These are phyloP conservation scores for Butyriboletus loyo DNA, from an alignment of 768 basidiomycete species.

Conservation along the genomic window DNA sequence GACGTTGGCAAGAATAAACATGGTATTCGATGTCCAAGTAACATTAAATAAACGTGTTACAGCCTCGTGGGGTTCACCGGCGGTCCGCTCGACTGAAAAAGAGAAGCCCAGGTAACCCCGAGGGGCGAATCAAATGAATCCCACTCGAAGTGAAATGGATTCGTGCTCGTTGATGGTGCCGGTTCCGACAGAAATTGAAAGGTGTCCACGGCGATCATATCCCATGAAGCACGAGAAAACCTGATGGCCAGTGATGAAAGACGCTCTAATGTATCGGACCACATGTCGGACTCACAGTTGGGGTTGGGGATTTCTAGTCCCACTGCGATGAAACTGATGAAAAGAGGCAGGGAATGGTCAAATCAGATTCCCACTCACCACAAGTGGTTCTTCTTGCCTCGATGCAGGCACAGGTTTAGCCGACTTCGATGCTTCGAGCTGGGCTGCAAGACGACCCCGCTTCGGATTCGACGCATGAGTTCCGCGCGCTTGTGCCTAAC, in stretches of 20 bases:
- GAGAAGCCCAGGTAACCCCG: slow-evolving; percentile 28
- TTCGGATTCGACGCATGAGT: slow-evolving; percentile 44
- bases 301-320: slow-evolving; percentile 33
- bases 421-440: slow-evolving; percentile 40
- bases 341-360: slow-evolving; percentile 21
- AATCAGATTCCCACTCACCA: slow-evolving; percentile 38
- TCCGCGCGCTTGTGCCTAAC: slow-evolving; percentile 42
- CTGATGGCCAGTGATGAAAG: slow-evolving; percentile 30
- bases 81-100: slow-evolving; percentile 19
- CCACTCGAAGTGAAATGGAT: slow-evolving; percentile 20
- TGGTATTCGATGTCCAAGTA: slow-evolving; percentile 19
- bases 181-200: slow-evolving; percentile 34
- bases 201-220: slow-evolving; percentile 30
- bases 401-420: slow-evolving; percentile 36
- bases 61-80: slow-evolving; percentile 29
- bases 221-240: slow-evolving; percentile 33
- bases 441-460: slow-evolving; percentile 41
- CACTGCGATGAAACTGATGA: slow-evolving; percentile 37
- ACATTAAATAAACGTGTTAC: slow-evolving; percentile 34
- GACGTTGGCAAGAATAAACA: slow-evolving; percentile 7
- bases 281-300: slow-evolving; percentile 24
- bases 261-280: slow-evolving; percentile 16
- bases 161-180: slow-evolving; percentile 23
- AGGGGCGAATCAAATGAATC: slow-evolving; percentile 30
- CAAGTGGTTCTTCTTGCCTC: slow-evolving; percentile 39